Evolutionary conservation across 2,329 filamentous ascomycete genomes (phyloP).

Genomic region (Verticillium longisporum): DNA sequence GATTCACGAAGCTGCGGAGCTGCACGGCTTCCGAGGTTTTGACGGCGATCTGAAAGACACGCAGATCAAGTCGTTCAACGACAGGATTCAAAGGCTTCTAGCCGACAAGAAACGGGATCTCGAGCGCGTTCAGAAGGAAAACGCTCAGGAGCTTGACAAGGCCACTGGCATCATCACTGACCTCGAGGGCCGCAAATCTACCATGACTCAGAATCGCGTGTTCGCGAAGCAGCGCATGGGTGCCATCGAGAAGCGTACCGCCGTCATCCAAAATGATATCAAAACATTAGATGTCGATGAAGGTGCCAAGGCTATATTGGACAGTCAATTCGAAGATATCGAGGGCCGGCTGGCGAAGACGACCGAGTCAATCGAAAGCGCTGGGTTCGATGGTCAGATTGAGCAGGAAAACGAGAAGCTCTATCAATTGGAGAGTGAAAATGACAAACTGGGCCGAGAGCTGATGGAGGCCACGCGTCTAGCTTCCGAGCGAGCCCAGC

Average conservation of each 20-base stretch:
- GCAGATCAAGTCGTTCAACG: slow-evolving; percentile 70
- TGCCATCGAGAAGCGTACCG: slow-evolving; percentile 65
- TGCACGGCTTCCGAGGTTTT: slow-evolving; percentile 76
- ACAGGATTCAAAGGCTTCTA: slow-evolving; percentile 66
- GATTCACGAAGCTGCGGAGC: slow-evolving; percentile 69
- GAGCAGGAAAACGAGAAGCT: slow-evolving; percentile 59
- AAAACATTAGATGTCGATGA: slow-evolving; percentile 78
- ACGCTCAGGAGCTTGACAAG: slow-evolving; percentile 64
- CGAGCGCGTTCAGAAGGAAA: slow-evolving; percentile 66
- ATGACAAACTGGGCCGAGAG: slow-evolving; percentile 68
- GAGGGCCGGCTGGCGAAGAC: slow-evolving; percentile 54
- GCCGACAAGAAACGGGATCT: slow-evolving; percentile 74
- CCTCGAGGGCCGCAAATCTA: slow-evolving; percentile 67
- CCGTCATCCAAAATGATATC: slow-evolving; percentile 59
- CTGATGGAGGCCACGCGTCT: slow-evolving; percentile 75
- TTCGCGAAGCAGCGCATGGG: slow-evolving; percentile 66
- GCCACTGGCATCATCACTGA: slow-evolving; percentile 67
- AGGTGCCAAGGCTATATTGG: slow-evolving; percentile 70
- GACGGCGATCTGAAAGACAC: slow-evolving; percentile 70
- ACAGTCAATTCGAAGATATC: slow-evolving; percentile 65
- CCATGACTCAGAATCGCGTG: slow-evolving; percentile 66
- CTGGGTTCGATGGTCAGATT: slow-evolving; percentile 66
- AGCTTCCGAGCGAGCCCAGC: slow-evolving; percentile 73
- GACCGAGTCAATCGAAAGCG: slow-evolving; percentile 54
- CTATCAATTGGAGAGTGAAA: slow-evolving; percentile 63